These are phyloP conservation scores for Cucurbita pepo DNA, from an alignment of 306 rosid genomes.

Conservation along the genomic window DNA sequence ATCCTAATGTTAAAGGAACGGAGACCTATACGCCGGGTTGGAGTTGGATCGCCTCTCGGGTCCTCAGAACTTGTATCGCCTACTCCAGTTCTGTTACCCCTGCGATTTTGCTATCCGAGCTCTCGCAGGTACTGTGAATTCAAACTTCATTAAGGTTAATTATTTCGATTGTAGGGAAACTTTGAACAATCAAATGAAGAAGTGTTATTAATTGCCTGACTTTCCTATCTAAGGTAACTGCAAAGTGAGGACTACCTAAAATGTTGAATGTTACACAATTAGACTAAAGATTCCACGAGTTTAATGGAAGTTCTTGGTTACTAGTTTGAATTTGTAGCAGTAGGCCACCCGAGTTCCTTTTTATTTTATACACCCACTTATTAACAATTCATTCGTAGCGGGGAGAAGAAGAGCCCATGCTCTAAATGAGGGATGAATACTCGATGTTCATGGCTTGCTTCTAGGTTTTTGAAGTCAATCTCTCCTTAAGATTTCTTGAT, in stretches of 20 bases:
- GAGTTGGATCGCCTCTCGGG: conserved; percentile 66
- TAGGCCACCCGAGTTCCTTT: not conserved
- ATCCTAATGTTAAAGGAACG: conserved; percentile 18
- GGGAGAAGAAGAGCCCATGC: not conserved
- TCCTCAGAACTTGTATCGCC: conserved; percentile 63
- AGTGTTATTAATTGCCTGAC: not conserved
- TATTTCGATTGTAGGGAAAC: not conserved
- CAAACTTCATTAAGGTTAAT: not conserved
- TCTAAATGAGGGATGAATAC: not conserved
- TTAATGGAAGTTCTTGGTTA: not conserved
- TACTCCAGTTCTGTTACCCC: conserved; percentile 82
- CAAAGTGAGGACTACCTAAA: not conserved
- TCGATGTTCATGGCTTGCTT: not conserved
- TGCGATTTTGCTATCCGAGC: conserved; percentile 74
- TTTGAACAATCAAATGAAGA: not conserved
- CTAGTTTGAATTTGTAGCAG: not conserved
- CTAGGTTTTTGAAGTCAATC: not conserved
- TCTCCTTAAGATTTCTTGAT: not conserved
- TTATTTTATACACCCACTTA: not conserved
- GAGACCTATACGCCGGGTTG: conserved; percentile 36
- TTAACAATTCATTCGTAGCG: not conserved
- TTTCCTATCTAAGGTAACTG: not conserved
- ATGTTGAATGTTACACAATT: not conserved
- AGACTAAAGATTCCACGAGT: not conserved
- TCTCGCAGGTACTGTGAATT: conserved; percentile 40